Base-by-base conservation (phyloP, 768 basidiomycete genomes). In the Rhodosporidiobolus sp. region DNA sequence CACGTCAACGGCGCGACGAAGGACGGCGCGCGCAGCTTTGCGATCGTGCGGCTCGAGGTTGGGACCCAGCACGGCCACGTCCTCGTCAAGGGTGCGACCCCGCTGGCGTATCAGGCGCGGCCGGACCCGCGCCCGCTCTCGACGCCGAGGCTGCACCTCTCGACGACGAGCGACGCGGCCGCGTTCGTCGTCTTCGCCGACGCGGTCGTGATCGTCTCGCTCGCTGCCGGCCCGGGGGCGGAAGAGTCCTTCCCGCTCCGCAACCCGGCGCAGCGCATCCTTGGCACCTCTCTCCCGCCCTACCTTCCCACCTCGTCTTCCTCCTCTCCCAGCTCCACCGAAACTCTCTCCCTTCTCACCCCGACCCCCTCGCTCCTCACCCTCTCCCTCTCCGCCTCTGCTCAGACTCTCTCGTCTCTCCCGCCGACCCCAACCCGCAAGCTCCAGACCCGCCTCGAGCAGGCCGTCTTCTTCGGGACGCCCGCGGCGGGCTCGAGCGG, bases 381-480 rank as follows among this genome's bases (percentile, higher is more conserved):
- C 45, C 48, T 69, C 49, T 59, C 57, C 34, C 76, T 76, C 57
- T 67, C 68, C 17, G 50, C 46, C n/a, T 6, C 67, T 16, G 32
- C 72, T 34, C 38, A 4, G 48, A 46, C 28, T 60, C 52, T 46
- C 60, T 54, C 30, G 32, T 67, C 61, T 55, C 38, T 22, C 61
- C 71, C 35, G 55, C 61, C 43, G 38, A 68, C 7, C 70, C 64
- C 73, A 59, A 83, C 82, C 2, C 76, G 75, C 20, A 70, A 79
- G 38, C 77, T 83, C 43, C 81, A 81, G 69, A 79, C 79, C 17
- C 79, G 79, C 65, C 76, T 83, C 59, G 83, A 83, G 73, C 82
- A 82, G 70, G 83, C 82, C 28, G 80, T 83, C 58, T 82, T 81
- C 73, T 83, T 80, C 63, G 82, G 81, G 28, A 80, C 81, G 59